Percentiles rank a stretch among this genome's conserved stretches.
phyloP scores from a whole-genome alignment of 768 basidiomycete species.

The Udeniomyces megalosporus region DNA sequence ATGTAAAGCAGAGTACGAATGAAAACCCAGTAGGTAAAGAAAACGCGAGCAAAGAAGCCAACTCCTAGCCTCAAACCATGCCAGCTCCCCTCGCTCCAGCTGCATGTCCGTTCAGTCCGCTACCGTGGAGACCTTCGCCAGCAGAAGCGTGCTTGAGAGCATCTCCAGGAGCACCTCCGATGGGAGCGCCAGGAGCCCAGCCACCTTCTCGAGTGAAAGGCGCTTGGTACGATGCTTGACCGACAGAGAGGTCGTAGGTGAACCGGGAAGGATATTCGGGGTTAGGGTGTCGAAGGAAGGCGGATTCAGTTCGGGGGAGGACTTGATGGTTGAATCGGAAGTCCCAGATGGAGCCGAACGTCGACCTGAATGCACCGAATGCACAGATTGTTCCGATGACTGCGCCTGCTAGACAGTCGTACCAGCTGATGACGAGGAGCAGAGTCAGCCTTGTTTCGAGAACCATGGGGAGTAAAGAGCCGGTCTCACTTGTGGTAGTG shows the following conservation, averaged over 20 bases:
- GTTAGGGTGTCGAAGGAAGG: neutral
- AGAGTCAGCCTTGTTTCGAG: constrained; percentile 19
- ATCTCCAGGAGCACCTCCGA: constrained; percentile 3
- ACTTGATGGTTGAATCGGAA: constrained; percentile 42
- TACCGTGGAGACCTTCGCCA: neutral
- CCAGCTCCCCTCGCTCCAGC: neutral
- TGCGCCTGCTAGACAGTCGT: constrained; percentile 42
- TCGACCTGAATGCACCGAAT: constrained; percentile 37
- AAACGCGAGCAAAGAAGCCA: no score
- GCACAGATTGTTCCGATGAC: constrained; percentile 22
- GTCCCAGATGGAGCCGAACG: constrained; percentile 42
- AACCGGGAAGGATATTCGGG: neutral
- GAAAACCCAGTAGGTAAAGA: no score
- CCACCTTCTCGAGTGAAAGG: constrained; percentile 9
- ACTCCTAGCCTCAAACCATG: no score
- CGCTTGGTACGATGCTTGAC: neutral
- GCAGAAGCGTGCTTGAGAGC: neutral
- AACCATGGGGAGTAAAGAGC: neutral
- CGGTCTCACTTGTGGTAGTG: neutral
- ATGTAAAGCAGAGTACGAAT: no score
- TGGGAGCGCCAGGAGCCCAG: neutral
- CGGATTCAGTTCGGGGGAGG: neutral
- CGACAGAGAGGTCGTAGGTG: neutral
- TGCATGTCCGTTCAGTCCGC: neutral
- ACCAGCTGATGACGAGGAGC: constrained; percentile 26